Evolutionary conservation across 305 asterid genomes (phyloP).

Genomic region (Withania somnifera): DNA sequence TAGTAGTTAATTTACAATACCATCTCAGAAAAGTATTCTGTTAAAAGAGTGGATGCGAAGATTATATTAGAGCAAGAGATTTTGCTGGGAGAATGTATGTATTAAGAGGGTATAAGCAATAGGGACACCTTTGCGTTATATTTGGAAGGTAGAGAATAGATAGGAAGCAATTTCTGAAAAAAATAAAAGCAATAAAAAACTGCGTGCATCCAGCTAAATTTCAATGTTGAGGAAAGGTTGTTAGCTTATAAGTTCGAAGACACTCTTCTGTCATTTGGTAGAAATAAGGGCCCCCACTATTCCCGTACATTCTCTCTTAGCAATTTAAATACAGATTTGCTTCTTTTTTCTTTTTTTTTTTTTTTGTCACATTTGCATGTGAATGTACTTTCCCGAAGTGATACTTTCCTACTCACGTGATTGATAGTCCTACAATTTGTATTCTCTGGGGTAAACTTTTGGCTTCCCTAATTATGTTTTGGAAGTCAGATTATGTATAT

Average conservation of each 20-base stretch:
- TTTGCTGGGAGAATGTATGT: background rate
- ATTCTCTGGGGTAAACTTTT: background rate
- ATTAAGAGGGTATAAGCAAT: background rate
- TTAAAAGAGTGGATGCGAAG: background rate
- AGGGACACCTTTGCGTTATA: background rate
- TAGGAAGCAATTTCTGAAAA: background rate
- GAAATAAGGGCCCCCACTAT: background rate
- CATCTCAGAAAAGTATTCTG: background rate
- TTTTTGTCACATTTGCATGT: constrained; percentile 45
- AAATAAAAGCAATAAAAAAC: background rate
- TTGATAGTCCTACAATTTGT: constrained; percentile 1
- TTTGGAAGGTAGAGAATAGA: background rate
- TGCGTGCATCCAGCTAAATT: background rate
- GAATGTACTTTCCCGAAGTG: constrained; percentile 54
- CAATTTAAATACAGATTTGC: constrained; percentile 24
- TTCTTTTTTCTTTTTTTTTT: constrained; percentile 21
- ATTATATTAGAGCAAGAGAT: background rate
- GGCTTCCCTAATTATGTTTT: background rate
- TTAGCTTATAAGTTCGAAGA: background rate
- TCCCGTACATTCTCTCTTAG: constrained; percentile 11
- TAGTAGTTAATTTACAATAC: too few species aligned
- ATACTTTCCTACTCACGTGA: constrained; percentile 35
- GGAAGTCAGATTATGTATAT: too few species aligned
- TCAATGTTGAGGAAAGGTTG: too few species aligned
- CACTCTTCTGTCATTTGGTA: background rate